Base-by-base conservation (phyloP, 2,329 filamentous ascomycete genomes). In the Paraconiothyrium brasiliense region DNA sequence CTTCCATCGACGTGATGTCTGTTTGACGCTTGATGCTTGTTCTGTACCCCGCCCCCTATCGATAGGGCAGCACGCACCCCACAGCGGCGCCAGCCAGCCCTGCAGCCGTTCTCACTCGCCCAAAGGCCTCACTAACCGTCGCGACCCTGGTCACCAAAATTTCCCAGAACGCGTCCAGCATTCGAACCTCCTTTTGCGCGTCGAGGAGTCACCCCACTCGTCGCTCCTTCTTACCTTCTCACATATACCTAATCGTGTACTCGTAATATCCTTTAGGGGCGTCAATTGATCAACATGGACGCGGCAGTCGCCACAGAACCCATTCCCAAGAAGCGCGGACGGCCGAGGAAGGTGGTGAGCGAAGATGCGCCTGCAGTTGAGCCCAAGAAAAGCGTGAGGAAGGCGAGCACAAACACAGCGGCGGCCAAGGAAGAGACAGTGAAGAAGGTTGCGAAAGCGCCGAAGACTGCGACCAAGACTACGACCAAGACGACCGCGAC, bases 301-400 rank as follows among this genome's bases (percentile, higher is more conserved):
- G 54, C 59, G 3, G 27, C 62, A 16, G 50, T 49, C 8, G 60
- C 63, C 1, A 51, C 62, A 30, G 66, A 69, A 46, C 59, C 69
- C 16, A n/a, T 41, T n/a, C 39, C 39, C 10, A 73, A 72, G 64
- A 77, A 77, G 63, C 74, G 75, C 62, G 74, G 73, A 39, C 67
- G 73, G 32, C 73, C 74, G 44, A 77, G 70, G 66, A 78, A 77
- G 58, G 69, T 70, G 32, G 71, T 68, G 39, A 64, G 58, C 16
- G 72, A 69, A 51, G 66, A 68, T 39, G 64, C 49, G 10, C 61
- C 50, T 5, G 63, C 52, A n/a, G 65, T 60, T 34, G 63, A 63
- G 13, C 67, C 67, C 61, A 70, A 67, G 60, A 60, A 55, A 30
- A 65, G 58, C n/a, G 63, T 61, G 39, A 69, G 67, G 65, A 70